phyloP scores from a whole-genome alignment of 1,284 basidiomycete species.

The Takashimella koratensis region DNA sequence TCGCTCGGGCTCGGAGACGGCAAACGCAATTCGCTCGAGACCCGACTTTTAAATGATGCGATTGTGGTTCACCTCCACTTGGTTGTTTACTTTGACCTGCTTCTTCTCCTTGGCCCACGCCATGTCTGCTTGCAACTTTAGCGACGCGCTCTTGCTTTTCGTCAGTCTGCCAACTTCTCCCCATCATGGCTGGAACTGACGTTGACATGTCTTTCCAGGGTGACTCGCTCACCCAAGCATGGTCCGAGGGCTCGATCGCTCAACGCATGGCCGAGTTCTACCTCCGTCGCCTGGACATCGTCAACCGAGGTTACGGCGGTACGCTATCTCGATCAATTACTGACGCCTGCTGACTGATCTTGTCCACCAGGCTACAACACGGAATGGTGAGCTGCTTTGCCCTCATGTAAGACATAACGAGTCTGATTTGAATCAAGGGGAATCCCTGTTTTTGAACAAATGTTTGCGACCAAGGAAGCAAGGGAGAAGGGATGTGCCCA shows the following conservation, averaged over 20 bases:
- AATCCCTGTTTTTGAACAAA: conserved; percentile 70
- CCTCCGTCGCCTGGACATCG: conserved; percentile 69
- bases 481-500: conserved; percentile 55
- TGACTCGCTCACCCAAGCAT: conserved; percentile 47
- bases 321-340: conserved; percentile 1
- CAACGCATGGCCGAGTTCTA: conserved; percentile 56
- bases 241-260: conserved; percentile 22
- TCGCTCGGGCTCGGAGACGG: too few species aligned
- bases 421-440: too few species aligned
- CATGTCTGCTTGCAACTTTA: conserved; percentile 38
- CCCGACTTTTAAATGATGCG: too few species aligned
- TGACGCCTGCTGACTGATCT: neutral
- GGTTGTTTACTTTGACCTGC: too few species aligned
- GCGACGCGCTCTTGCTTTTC: conserved; percentile 43
- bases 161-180: conserved; percentile 18
- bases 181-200: neutral
- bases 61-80: too few species aligned
- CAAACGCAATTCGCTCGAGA: too few species aligned
- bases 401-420: neutral
- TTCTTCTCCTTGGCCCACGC: conserved; percentile 5
- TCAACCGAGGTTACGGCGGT: conserved; percentile 66
- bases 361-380: conserved; percentile 66
- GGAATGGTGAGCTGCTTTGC: conserved; percentile 54
- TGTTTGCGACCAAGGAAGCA: conserved; percentile 56
- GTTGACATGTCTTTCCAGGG: conserved; percentile 25